Percentiles rank a stretch among this genome's conserved stretches.
Evolutionary conservation across 192 early-diverging fungal genomes (phyloP).

Genomic region (Backusella mclennaniae): DNA sequence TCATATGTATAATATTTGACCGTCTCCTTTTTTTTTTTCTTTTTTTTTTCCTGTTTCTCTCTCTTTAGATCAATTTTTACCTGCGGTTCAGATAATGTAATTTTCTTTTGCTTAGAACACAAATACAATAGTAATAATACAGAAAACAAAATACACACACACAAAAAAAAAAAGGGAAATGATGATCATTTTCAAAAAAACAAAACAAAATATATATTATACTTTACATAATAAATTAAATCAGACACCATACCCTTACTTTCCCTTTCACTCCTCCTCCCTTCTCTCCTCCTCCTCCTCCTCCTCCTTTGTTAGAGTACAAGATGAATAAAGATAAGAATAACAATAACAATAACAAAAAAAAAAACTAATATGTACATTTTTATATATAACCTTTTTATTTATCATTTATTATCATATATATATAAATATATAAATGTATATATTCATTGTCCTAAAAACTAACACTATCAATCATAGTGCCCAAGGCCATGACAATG

Average conservation of each 20-base stretch:
- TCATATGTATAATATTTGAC: constrained; percentile 2
- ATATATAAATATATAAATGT: neutral
- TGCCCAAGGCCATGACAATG: constrained; percentile 93
- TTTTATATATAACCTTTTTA: neutral
- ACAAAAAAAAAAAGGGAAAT: neutral
- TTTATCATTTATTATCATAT: neutral
- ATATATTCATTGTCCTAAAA: constrained; percentile 38
- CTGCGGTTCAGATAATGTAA: constrained; percentile 26
- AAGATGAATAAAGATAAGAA: neutral
- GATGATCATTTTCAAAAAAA: neutral
- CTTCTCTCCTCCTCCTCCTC: neutral
- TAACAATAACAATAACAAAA: neutral
- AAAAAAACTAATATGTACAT: constrained; percentile 4
- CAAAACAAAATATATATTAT: constrained; percentile 5
- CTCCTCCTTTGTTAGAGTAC: neutral
- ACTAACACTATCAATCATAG: constrained; percentile 81
- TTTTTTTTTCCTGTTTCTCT: neutral
- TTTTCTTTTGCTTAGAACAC: neutral
- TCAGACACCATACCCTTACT: neutral
- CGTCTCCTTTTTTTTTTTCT: constrained; percentile 1
- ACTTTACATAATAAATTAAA: constrained; percentile 6
- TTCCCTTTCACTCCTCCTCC: neutral
- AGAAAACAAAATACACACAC: neutral
- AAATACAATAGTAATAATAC: neutral
- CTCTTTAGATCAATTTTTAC: constrained; percentile 32